Evolutionary conservation across 2,329 filamentous ascomycete genomes (phyloP).

Genomic region (Aspergillus fructus): DNA sequence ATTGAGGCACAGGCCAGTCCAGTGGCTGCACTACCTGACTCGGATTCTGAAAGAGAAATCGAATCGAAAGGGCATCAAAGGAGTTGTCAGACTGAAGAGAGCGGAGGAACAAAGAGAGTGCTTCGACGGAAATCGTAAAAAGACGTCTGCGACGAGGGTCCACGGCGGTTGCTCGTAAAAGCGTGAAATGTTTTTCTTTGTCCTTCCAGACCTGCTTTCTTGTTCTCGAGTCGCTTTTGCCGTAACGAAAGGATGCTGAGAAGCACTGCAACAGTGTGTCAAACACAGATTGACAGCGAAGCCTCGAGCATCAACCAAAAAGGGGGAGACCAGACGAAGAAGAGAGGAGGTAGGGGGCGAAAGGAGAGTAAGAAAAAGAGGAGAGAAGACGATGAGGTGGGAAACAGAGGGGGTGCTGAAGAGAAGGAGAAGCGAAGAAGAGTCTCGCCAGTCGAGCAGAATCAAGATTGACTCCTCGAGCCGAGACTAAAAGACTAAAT

Average conservation of each 20-base stretch:
- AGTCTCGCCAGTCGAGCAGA: conserved; percentile 6
- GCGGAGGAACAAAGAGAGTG: conserved; percentile 12
- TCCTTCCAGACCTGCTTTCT: conserved; percentile 7
- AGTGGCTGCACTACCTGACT: conserved; percentile 45
- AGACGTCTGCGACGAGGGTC: conserved; percentile 11
- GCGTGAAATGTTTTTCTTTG: conserved; percentile 18
- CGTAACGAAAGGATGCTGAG: conserved; percentile 39
- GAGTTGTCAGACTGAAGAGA: conserved; percentile 13
- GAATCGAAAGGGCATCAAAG: conserved; percentile 27
- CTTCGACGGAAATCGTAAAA: conserved; percentile 8
- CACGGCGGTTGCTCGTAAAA: conserved; percentile 15
- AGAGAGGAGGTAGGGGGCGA: conserved; percentile 12
- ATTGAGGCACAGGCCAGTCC: conserved; percentile 45
- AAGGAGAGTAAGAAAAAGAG: conserved; percentile 14
- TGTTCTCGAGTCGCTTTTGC: not conserved
- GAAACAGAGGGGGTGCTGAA: conserved; percentile 9
- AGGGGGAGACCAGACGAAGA: conserved; percentile 15
- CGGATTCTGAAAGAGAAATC: conserved; percentile 24
- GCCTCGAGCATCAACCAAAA: conserved; percentile 29
- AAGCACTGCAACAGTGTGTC: conserved; percentile 43
- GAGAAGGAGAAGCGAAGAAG: conserved; percentile 13
- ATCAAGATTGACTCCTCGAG: conserved; percentile 11
- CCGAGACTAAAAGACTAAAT: not conserved
- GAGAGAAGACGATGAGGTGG: conserved; percentile 5
- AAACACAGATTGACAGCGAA: conserved; percentile 41